Evolutionary conservation across 495 filamentous ascomycete genomes (phyloP), one percentile per base, ranked within the genome.

Genomic region (Aspergillus indologenus): DNA sequence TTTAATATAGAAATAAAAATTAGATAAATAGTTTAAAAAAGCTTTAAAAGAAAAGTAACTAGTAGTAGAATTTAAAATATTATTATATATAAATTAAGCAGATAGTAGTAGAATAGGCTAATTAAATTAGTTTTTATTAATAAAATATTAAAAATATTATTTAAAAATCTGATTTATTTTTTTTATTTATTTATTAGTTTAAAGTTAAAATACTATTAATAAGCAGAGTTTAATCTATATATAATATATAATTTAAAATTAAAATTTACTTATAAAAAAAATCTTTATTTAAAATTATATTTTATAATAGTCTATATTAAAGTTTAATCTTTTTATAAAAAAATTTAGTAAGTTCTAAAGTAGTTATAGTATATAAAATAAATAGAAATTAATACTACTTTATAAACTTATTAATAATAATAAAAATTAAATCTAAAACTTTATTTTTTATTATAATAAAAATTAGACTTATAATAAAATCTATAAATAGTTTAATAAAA

Each of bases 281-380:
- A 15, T 40, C 34, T 40, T 15, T 40, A 40, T 40, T 14, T 11
- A 15, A 40, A 14, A 40, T 40, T 11, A 40, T 40, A 40, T 40
- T 40, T 2, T 40, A 6, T 9, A 14, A 14, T 11, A 40, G 12
- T 40, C 12, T 40, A 40, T 11, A 42, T 20, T 54, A 40, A 6
- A 43, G 12, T 40, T 19, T 54, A 54, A 20, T 40, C 18, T 54
- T 22, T 18, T 18, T 54, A 42, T 54, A 42, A 40, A 40, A 42
- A 19, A 18, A 19, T 54, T 22, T 40, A 20, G 31, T 54, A 29
- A 26, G 54, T 29, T 49, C 8, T 56, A 47, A 55, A 45, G 42
- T 48, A 55, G 12, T 47, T 40, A 47, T 46, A 52, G 58, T 55
- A 48, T 57, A 29, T 23, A 58, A 61, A 45, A 52, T 26, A 58